Evolutionary conservation across 179 eudicot genomes (phyloP).

Genomic region (Silene vulgaris): DNA sequence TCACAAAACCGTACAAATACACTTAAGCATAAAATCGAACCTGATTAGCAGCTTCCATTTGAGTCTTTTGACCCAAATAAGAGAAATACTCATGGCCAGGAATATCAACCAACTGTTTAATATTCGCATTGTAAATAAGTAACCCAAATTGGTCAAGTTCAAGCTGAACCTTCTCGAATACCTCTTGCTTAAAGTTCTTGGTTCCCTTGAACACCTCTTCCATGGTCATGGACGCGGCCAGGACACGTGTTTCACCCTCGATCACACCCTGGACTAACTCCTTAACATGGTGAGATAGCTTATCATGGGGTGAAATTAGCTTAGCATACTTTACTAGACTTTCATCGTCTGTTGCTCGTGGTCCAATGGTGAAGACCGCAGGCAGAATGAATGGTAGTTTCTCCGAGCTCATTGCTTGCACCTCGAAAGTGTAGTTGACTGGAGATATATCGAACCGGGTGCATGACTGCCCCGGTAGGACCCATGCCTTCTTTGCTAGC

Average conservation of each 20-base stretch:
- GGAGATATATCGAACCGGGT: conserved; percentile 34
- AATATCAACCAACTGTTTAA: conserved; percentile 39
- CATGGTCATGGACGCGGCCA: conserved; percentile 42
- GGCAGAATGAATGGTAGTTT: conserved; percentile 37
- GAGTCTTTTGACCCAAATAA: conserved; percentile 42
- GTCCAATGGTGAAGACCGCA: conserved; percentile 42
- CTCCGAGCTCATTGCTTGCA: conserved; percentile 44
- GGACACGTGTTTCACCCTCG: conserved; percentile 43
- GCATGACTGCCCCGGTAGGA: conserved; percentile 30
- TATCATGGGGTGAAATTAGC: conserved; percentile 38
- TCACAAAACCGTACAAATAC: too few relatives aligned
- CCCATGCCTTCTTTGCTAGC: conserved; percentile 41
- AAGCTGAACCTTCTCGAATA: conserved; percentile 37
- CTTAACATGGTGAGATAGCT: conserved; percentile 29
- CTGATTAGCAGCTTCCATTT: conserved; percentile 44
- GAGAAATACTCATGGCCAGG: conserved; percentile 44
- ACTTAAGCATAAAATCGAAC: not conserved
- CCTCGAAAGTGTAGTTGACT: conserved; percentile 44
- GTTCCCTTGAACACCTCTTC: conserved; percentile 40
- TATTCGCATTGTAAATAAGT: conserved; percentile 38
- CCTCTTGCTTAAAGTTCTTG: conserved; percentile 35
- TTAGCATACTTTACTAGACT: conserved; percentile 35
- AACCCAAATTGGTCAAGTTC: conserved; percentile 40
- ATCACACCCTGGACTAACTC: conserved; percentile 41
- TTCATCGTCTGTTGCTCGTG: conserved; percentile 25